A percentile compares a stretch with the other conserved stretches of the same genome.
Evolutionary conservation across 2,329 filamentous ascomycete species (phyloP).

Genomic region (Ophiostoma montium): DNA sequence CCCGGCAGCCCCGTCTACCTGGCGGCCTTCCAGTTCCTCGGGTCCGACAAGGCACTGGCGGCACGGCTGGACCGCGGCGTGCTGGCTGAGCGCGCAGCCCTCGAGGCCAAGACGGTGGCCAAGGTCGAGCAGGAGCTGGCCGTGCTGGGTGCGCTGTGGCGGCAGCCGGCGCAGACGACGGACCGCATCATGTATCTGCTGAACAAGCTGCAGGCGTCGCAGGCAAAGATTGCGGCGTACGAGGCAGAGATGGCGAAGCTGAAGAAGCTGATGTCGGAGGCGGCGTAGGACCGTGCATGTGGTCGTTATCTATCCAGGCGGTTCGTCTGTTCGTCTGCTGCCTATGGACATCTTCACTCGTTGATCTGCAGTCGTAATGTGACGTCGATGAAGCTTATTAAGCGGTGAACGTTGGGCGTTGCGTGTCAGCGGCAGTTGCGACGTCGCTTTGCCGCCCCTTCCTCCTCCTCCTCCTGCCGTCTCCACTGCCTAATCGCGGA

Average conservation of each 20-base stretch:
- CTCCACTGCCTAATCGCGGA: too few relatives aligned
- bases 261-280: conserved; percentile 50
- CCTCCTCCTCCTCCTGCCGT: too few relatives aligned
- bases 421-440: too few relatives aligned
- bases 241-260: conserved; percentile 57
- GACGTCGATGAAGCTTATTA: too few relatives aligned
- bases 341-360: too few relatives aligned
- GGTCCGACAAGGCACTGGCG: conserved; percentile 56
- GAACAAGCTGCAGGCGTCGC: conserved; percentile 56
- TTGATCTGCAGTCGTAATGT: too few relatives aligned
- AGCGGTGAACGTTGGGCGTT: too few relatives aligned
- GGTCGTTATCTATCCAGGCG: too few relatives aligned
- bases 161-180: conserved; percentile 52
- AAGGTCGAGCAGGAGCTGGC: conserved; percentile 67
- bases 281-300: conserved; percentile 11
- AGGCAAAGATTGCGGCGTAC: conserved; percentile 58
- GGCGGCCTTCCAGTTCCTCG: conserved; percentile 63
- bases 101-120: conserved; percentile 60
- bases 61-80: conserved; percentile 61
- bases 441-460: too few relatives aligned
- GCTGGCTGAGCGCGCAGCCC: conserved; percentile 52
- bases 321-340: too few relatives aligned
- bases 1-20: conserved; percentile 78
- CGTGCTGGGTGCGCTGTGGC: conserved; percentile 55
- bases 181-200: conserved; percentile 59